A percentile compares a stretch with the other conserved stretches of the same genome.
Evolutionary conservation across 2,329 filamentous ascomycete genomes (phyloP).

Genomic region (Calonectria leucothoes): DNA sequence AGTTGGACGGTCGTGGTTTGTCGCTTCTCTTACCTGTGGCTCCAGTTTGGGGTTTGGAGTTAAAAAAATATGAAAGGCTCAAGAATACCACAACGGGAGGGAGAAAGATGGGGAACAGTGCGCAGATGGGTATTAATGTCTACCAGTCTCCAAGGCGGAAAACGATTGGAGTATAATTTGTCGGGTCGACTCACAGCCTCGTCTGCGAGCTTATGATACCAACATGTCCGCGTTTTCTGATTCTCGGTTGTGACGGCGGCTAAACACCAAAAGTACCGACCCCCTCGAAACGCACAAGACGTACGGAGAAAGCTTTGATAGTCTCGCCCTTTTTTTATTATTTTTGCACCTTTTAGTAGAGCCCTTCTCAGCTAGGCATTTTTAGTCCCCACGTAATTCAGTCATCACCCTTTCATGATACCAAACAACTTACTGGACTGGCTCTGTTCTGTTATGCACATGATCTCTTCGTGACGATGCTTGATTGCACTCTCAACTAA

Average conservation of each 20-base stretch:
- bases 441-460: slow-evolving; percentile 14
- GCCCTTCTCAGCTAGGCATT: slow-evolving; percentile 50
- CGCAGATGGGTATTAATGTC: slow-evolving; percentile 47
- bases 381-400: slow-evolving; percentile 61
- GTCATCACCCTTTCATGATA: slow-evolving; percentile 57
- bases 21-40: slow-evolving; percentile 41
- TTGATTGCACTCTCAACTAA: background rate
- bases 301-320: slow-evolving; percentile 48
- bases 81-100: slow-evolving; percentile 45
- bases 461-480: slow-evolving; percentile 5
- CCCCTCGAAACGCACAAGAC: slow-evolving; percentile 40
- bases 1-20: slow-evolving; percentile 43
- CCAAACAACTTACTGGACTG: slow-evolving; percentile 45
- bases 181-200: slow-evolving; percentile 34
- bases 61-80: slow-evolving; percentile 48
- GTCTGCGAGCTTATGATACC: slow-evolving; percentile 42
- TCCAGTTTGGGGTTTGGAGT: slow-evolving; percentile 49
- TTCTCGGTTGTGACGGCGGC: slow-evolving; percentile 37
- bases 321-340: slow-evolving; percentile 51
- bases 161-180: slow-evolving; percentile 24
- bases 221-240: slow-evolving; percentile 35
- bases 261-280: slow-evolving; percentile 35
- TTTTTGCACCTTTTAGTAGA: slow-evolving; percentile 46
- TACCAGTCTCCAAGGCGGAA: slow-evolving; percentile 31
- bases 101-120: slow-evolving; percentile 34